Conservation (phyloP, 2,329 filamentous ascomycete genomes). For the Fonsecaea nubica region DNA sequence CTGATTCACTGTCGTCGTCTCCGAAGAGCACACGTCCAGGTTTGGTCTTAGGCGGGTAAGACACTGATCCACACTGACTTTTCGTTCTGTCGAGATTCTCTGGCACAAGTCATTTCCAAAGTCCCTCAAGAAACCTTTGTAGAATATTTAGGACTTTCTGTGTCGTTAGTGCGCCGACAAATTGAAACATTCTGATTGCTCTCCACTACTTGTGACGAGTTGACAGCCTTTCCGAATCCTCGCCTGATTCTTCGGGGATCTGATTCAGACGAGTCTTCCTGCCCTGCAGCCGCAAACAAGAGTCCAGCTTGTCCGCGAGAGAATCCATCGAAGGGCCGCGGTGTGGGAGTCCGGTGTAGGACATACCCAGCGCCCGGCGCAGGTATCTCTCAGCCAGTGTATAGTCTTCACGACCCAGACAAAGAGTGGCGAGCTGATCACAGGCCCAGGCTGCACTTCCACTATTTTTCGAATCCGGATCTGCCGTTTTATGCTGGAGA, state of each 20-base stretch:
- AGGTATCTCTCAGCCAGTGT: conserved; percentile 26
- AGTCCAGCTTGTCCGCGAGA: conserved; percentile 16
- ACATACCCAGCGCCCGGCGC: conserved; percentile 23
- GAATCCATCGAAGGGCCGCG: conserved; percentile 30
- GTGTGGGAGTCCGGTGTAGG: conserved; percentile 20
- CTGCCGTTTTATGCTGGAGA: conserved; percentile 24
- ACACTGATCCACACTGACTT: conserved; percentile 9
- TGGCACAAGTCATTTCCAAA: not conserved
- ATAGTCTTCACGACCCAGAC: conserved; percentile 26
- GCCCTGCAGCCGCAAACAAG: conserved; percentile 30
- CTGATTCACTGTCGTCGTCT: conserved; percentile 14
- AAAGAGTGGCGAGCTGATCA: conserved; percentile 31
- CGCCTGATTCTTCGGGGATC: not conserved
- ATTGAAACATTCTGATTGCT: not conserved
- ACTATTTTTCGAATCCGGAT: conserved; percentile 20
- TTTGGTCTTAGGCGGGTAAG: conserved; percentile 4
- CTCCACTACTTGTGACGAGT: not conserved
- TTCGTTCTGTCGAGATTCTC: not conserved
- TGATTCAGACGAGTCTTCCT: not conserved
- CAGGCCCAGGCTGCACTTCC: conserved; percentile 31
- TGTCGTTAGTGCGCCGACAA: not conserved
- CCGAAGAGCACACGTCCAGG: not conserved
- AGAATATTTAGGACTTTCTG: not conserved
- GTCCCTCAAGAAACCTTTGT: not conserved
- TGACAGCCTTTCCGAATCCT: not conserved